Evolutionary conservation across 2,329 filamentous ascomycete genomes (phyloP), one percentile per base, ranked within the genome.

Genomic region (Pestalotiopsis fici): DNA sequence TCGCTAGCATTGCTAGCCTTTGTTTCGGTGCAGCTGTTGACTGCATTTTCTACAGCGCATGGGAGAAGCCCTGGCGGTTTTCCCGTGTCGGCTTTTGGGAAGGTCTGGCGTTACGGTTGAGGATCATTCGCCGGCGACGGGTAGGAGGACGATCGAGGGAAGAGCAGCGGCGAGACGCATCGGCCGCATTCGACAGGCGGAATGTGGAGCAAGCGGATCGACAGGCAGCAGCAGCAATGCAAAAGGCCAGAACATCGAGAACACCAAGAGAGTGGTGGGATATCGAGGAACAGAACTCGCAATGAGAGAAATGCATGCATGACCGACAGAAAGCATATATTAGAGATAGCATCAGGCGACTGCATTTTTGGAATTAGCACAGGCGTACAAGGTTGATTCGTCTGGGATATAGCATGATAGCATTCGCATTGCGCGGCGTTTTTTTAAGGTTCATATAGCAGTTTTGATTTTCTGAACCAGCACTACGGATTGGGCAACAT

Each of bases 31-130:
- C 91, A 2, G 83, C 88, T 1, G 88, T 89, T 1, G 90, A 95
- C 74, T 89, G 90, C 68, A 77, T 86, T 66, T 84, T 95, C 25
- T 95, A 95, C 77, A 86, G 85, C 35, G 81, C 87, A 35, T 86
- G 91, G 57, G 93, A 95, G 77, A 88, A 88, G 75, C 92, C 92
- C 0, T 95, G 92, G 92, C 80, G 81, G 57, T 83, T 89, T 66
- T 85, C 88, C 61, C 74, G 69, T 13, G 76, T 73, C 65, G 74
- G 75, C 2, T 78, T 80, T 67, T 78, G 77, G 75, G 73, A 71
- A 39, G 66, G 70, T 7, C 66, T 80, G 56, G 72, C 66, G 27
- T 65, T 71, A 65, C 66, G 72, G 63, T 59, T 79, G 57, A 68
- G 71, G 0, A 59, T 73, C 11, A 43, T 64, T 6, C 61, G 35